phyloP scores from a whole-genome alignment of 768 basidiomycete genomes.

The Boletus huronensis region DNA sequence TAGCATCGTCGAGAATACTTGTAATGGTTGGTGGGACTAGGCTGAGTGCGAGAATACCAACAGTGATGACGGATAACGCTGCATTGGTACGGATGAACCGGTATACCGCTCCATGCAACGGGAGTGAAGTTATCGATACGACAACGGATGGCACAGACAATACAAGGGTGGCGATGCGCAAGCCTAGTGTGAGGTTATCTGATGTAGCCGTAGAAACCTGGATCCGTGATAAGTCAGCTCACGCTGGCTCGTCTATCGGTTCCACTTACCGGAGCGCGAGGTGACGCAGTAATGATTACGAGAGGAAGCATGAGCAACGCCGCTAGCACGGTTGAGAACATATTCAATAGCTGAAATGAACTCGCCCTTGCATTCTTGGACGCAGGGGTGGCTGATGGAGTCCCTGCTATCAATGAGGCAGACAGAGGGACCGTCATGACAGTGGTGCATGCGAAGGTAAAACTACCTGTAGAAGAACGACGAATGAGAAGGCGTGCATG shows the following conservation, averaged over 20 bases:
- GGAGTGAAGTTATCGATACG: slow-evolving; percentile 51
- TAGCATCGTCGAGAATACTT: slow-evolving; percentile 43
- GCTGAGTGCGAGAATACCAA: slow-evolving; percentile 43
- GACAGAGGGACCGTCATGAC: slow-evolving; percentile 64
- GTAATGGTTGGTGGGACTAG: slow-evolving; percentile 41
- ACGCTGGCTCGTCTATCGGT: slow-evolving; percentile 23
- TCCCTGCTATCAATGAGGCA: slow-evolving; percentile 48
- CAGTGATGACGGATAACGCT: slow-evolving; percentile 42
- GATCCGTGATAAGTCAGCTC: slow-evolving; percentile 10
- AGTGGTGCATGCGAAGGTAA: slow-evolving; percentile 65
- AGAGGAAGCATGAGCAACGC: slow-evolving; percentile 54
- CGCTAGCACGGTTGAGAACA: slow-evolving; percentile 47
- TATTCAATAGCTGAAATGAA: slow-evolving; percentile 58
- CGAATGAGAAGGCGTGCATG: slow-evolving; percentile 1
- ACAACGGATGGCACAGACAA: slow-evolving; percentile 59
- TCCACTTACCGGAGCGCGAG: slow-evolving; percentile 38
- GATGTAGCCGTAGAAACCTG: slow-evolving; percentile 5
- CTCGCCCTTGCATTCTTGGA: slow-evolving; percentile 45
- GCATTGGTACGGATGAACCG: slow-evolving; percentile 40
- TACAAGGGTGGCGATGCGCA: slow-evolving; percentile 51
- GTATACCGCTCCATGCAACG: slow-evolving; percentile 43
- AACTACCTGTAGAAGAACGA: slow-evolving; percentile 38
- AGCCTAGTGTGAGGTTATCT: slow-evolving; percentile 26
- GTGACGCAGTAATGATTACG: slow-evolving; percentile 48
- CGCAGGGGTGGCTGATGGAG: slow-evolving; percentile 1